A percentile compares a stretch with the other conserved stretches of the same genome.
phyloP scores from a whole-genome alignment of 176 grass and related monocot species.

The Avena atlantica region DNA sequence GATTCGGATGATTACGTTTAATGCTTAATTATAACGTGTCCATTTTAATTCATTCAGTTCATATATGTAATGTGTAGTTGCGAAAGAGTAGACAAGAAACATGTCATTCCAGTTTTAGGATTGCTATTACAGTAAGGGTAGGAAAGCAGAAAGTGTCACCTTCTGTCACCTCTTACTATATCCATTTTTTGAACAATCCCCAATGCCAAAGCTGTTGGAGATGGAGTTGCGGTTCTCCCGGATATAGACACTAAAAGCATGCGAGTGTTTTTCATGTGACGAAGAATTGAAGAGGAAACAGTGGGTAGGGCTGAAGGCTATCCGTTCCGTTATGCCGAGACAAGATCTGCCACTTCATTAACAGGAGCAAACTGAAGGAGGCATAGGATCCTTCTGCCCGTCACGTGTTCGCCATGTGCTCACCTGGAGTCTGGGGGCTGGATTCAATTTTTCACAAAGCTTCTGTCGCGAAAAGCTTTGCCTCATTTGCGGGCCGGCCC shows the following conservation, averaged over 20 bases:
- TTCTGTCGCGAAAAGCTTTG: neutral
- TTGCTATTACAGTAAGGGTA: too few relatives aligned
- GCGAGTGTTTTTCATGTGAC: neutral
- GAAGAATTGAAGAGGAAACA: neutral
- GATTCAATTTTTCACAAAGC: neutral
- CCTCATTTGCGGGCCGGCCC: neutral
- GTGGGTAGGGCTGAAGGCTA: neutral
- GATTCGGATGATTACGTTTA: too few relatives aligned
- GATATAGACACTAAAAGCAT: neutral
- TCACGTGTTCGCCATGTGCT: slow-evolving; percentile 36
- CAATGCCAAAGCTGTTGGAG: too few relatives aligned
- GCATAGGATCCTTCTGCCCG: neutral
- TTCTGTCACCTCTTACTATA: too few relatives aligned
- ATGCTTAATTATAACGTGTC: too few relatives aligned
- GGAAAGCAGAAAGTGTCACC: too few relatives aligned
- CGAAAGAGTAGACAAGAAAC: too few relatives aligned
- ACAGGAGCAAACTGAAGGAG: neutral
- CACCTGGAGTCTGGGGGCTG: neutral
- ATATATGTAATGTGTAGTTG: too few relatives aligned
- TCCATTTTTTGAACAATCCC: too few relatives aligned
- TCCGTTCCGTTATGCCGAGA: neutral
- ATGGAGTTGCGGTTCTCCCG: too few relatives aligned
- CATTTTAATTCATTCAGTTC: too few relatives aligned
- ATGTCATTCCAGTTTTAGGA: too few relatives aligned
- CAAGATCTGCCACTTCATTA: slow-evolving; percentile 19